Evolutionary conservation across 306 rosid species (phyloP).

Genomic region (Quercus variabilis): DNA sequence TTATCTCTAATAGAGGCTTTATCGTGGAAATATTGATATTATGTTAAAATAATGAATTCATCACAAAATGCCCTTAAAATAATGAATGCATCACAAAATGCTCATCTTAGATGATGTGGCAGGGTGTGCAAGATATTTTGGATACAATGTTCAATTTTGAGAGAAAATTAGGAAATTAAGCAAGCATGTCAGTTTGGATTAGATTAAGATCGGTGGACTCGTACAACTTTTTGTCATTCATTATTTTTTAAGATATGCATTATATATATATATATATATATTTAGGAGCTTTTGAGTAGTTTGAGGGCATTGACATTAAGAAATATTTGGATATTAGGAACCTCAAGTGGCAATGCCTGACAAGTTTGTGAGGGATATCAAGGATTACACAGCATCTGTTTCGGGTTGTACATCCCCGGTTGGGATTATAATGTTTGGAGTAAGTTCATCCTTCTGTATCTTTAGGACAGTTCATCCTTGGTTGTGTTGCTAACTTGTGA

Average conservation of each 20-base stretch:
- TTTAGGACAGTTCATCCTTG: neutral
- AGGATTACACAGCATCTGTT: constrained; percentile 33
- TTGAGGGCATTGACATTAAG: neutral
- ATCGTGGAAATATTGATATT: neutral
- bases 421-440: constrained; percentile 58
- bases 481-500: neutral
- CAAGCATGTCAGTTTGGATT: too few species aligned
- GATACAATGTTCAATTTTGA: too few species aligned
- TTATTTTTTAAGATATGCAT: neutral
- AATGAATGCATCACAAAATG: neutral
- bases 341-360: constrained; percentile 15
- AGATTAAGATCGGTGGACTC: neutral
- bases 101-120: neutral
- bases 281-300: neutral
- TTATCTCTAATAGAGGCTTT: neutral
- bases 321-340: constrained; percentile 10
- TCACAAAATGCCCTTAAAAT: too few species aligned
- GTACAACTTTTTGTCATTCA: neutral
- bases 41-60: neutral
- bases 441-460: constrained; percentile 18
- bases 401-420: constrained; percentile 37
- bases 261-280: neutral
- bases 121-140: neutral
- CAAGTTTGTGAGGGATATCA: constrained; percentile 31
- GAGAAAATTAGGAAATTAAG: too few species aligned